Conservation (phyloP, 257 asterid species). For the Przewalskia tangutica region DNA sequence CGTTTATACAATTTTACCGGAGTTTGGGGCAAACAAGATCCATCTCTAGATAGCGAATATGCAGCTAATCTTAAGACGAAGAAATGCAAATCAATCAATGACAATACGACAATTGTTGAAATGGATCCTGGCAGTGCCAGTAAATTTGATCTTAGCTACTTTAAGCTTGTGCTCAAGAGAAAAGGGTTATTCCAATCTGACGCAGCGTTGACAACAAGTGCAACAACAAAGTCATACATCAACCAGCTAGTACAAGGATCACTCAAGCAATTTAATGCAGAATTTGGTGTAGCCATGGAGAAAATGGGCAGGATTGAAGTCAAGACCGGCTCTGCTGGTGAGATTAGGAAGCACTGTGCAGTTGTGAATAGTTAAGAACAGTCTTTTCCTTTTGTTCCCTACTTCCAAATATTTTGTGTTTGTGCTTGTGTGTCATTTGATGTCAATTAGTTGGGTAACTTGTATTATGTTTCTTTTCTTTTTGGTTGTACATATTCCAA, state of each 20-base stretch:
- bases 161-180: constrained; percentile 8
- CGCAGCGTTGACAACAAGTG: constrained; percentile 17
- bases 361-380: neutral
- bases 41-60: constrained; percentile 27
- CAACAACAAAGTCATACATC: neutral
- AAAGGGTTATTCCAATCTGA: constrained; percentile 42
- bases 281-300: neutral
- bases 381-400: neutral
- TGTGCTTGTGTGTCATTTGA: neutral
- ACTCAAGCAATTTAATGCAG: neutral
- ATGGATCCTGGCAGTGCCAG: constrained; percentile 33
- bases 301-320: neutral
- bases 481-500: too few species aligned
- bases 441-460: neutral
- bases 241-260: neutral
- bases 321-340: neutral
- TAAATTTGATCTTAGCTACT: constrained; percentile 27
- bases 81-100: neutral
- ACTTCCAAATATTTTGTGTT: neutral
- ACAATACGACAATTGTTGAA: constrained; percentile 18
- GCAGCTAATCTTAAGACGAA: constrained; percentile 2
- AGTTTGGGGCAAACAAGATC: constrained; percentile 28
- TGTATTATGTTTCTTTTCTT: neutral
- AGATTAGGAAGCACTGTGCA: neutral
- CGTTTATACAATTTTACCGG: constrained; percentile 46